Base-by-base conservation (phyloP, 768 basidiomycete genomes). In the Mycena chlorophos region DNA sequence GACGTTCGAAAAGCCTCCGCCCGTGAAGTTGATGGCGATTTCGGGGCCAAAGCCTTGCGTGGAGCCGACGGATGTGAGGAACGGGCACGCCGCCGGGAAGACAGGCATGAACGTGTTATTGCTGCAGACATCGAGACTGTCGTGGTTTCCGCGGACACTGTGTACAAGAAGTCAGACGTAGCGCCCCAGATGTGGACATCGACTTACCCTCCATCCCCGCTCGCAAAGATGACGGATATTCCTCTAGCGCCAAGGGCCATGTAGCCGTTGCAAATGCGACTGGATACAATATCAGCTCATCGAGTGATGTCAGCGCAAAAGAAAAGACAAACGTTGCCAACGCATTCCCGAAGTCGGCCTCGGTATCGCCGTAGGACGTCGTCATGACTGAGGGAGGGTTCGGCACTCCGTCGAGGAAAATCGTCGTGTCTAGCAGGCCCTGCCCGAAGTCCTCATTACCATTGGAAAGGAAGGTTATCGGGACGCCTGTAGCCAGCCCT, bases 211-310 rank as follows among this genome's bases (percentile, higher is more conserved):
- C 50, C 55, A 29, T 56, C 55, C 16, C 55, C 55, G 22, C 50
- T 51, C 50, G 55, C 49, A 48, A 56, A 56, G 14, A 52, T 5
- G 6, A 56, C 39, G 42, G 49, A 50, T 22, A 56, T 22, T 43
- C 55, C 55, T 20, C 55, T 68, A 22, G 68, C 71, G 0, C 64
- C 62, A 4, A 74, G 73, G 58, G 77, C 34, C n/a, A 71, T n/a
- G 43, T 78, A 46, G 20, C 71, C 67, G 58, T 74, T 77, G 19
- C 81, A 81, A 2, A 80, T 78, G 6, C 40, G 40, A 19, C 40
- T 42, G n/a, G 13, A 42, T n/a, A 42, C 14, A 22, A 42, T 42
- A 6, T 8, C n/a, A n/a, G n/a, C n/a, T 6, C 13, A 22, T 42
- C 40, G 10, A 14, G 13, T 42, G 22, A 34, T 8, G 17, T 42